Conservation (phyloP, 169 alveolate genomes). For the Cardiosporidium cionae region DNA sequence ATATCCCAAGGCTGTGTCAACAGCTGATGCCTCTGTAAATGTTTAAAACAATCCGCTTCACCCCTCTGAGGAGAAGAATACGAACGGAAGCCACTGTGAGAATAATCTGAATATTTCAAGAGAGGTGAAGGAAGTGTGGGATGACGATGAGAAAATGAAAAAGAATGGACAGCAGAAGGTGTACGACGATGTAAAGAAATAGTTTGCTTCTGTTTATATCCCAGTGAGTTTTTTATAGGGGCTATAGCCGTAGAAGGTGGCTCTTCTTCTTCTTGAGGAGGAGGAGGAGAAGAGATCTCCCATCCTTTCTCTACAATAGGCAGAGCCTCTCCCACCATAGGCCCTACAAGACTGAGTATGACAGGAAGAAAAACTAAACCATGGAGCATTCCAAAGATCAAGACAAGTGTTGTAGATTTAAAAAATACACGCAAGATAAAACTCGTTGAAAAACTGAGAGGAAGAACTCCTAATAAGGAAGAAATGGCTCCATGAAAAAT, state of each 20-base stretch:
- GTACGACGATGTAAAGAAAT: too few relatives aligned
- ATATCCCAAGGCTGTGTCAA: too few relatives aligned
- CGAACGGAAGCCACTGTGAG: too few relatives aligned
- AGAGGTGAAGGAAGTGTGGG: too few relatives aligned
- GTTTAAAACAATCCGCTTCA: too few relatives aligned
- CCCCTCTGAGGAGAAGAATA: too few relatives aligned
- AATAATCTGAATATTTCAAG: too few relatives aligned
- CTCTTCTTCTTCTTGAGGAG: neutral
- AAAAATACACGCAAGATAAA: slow-evolving; percentile 57
- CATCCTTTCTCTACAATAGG: neutral
- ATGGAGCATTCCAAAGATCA: slow-evolving; percentile 24
- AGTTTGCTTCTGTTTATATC: too few relatives aligned
- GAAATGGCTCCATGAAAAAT: slow-evolving; percentile 65
- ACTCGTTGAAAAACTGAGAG: slow-evolving; percentile 52
- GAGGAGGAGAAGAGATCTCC: neutral
- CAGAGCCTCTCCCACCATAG: neutral
- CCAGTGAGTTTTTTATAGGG: too few relatives aligned
- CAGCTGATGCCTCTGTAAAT: too few relatives aligned
- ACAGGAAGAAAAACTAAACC: slow-evolving; percentile 38
- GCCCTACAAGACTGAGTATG: slow-evolving; percentile 36
- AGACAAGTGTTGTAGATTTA: slow-evolving; percentile 60
- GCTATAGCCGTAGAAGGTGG: neutral
- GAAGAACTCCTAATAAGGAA: slow-evolving; percentile 58
- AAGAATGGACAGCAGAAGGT: too few relatives aligned
- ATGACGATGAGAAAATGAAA: too few relatives aligned